Evolutionary conservation across 1,284 basidiomycete species (phyloP).

Genomic region (Naganishia sp.): DNA sequence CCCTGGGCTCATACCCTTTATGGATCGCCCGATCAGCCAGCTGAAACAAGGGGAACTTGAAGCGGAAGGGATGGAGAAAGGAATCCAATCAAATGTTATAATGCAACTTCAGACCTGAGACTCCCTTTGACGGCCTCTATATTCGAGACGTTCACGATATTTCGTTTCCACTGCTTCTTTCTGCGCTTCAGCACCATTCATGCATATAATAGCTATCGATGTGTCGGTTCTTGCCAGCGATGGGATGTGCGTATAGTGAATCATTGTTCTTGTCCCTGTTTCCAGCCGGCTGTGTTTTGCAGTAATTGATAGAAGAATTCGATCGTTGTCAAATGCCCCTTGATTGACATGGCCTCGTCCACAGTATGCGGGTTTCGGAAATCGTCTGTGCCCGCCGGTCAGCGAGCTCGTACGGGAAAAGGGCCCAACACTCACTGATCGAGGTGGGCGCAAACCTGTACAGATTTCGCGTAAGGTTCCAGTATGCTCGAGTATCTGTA

Average conservation of each 20-base stretch:
- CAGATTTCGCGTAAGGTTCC: slow-evolving; percentile 55
- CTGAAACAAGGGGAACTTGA: not conserved
- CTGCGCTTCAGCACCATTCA: no score
- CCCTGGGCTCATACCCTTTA: not conserved
- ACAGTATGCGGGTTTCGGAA: slow-evolving; percentile 57
- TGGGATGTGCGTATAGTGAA: not conserved
- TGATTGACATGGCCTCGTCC: slow-evolving; percentile 54
- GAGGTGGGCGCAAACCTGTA: slow-evolving; percentile 56
- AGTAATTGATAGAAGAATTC: slow-evolving; percentile 58
- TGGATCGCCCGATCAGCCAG: not conserved
- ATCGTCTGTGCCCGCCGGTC: slow-evolving; percentile 32
- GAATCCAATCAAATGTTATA: not conserved
- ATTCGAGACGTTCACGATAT: no score
- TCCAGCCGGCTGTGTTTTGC: slow-evolving; percentile 55
- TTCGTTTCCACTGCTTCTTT: no score
- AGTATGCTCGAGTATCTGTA: slow-evolving; percentile 55
- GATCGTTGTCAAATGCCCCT: slow-evolving; percentile 55
- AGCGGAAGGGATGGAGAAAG: not conserved
- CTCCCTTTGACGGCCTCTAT: no score
- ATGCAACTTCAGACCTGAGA: no score
- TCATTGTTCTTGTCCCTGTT: slow-evolving; percentile 29
- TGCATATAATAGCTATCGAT: no score
- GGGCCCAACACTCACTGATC: slow-evolving; percentile 33
- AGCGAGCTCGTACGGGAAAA: not conserved
- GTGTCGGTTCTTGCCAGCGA: not conserved